Evolutionary conservation across 78 protist species (phyloP), one percentile per base, ranked within the genome.

Genomic region (Dictyostelium purpureum): DNA sequence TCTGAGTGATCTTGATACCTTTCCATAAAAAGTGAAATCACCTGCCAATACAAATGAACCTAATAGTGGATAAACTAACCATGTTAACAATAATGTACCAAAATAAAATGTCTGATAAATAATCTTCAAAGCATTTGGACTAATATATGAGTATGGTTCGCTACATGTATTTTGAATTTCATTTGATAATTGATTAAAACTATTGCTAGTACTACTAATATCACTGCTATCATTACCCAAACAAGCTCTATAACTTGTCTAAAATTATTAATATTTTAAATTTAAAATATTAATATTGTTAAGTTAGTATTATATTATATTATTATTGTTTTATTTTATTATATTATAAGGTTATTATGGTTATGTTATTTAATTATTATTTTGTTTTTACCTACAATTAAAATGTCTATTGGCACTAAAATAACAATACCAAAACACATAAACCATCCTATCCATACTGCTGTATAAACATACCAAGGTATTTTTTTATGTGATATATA

Each of bases 391-490:
- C 91, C 6, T 70, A 85, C 91, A 49, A 43, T 6, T 28, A 61
- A 51, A 65, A 85, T 52, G 51, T 85, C 95, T 38, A 90, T 35
- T 19, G 90, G 89, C 10, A 90, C 75, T 37, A 90, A 37, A 7
- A 73, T 56, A 40, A 90, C 77, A 18, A 90, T 77, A 57, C 74
- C 51, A 63, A 77, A 71, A 71, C 87, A 90, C 37, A 90, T 40
- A 49, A 61, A 90, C 95, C 95, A 90, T 35, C 91, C 91, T 28
- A 85, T 85, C 91, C 91, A 85, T 56, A 69, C 66, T n/a, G 37
- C n/a, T 47, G 45, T 21, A 57, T 71, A 85, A 26, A 85, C 91
- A 75, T 85, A 85, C 78, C 43, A 42, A 43, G 91, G 91, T 33
- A 77, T 73, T 31, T 70, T 73, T 75, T 59, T 70, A 9, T 73